Evolutionary conservation across 139 green algal genomes (phyloP).

Genomic region (Auxenochlorella pyrenoidosa): DNA sequence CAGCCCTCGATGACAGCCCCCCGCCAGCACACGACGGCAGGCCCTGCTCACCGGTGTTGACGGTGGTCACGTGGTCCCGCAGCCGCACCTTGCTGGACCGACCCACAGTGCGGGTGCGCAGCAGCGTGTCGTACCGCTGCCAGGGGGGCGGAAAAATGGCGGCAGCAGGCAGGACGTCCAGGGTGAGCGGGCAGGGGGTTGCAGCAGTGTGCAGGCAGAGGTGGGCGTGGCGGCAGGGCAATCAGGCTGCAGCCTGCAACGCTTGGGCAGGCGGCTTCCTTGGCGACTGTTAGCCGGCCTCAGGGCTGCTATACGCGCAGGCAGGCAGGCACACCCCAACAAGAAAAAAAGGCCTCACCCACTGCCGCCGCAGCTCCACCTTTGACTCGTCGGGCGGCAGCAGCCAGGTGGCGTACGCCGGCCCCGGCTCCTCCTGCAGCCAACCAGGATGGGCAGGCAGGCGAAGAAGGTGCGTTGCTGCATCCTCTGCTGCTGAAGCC

Average conservation of each 20-base stretch:
- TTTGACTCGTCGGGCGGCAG: not conserved
- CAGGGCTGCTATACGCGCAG: too few relatives aligned
- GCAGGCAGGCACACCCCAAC: not conserved
- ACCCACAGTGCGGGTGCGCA: not conserved
- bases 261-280: not conserved
- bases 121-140: slow-evolving; percentile 10
- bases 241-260: not conserved
- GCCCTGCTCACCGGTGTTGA: slow-evolving; percentile 18
- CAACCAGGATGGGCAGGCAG: not conserved
- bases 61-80: slow-evolving; percentile 30
- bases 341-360: not conserved
- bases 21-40: too few relatives aligned
- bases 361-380: not conserved
- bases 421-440: slow-evolving; percentile 27
- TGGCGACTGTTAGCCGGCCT: not conserved
- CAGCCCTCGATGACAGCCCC: too few relatives aligned
- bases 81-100: not conserved
- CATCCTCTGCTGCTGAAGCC: too few relatives aligned
- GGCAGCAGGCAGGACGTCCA: too few relatives aligned
- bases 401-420: slow-evolving; percentile 31
- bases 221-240: not conserved
- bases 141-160: not conserved
- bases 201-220: not conserved
- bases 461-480: too few relatives aligned
- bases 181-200: too few relatives aligned